Base-by-base conservation (phyloP, 768 basidiomycete genomes). In the Auricularia cornea region DNA sequence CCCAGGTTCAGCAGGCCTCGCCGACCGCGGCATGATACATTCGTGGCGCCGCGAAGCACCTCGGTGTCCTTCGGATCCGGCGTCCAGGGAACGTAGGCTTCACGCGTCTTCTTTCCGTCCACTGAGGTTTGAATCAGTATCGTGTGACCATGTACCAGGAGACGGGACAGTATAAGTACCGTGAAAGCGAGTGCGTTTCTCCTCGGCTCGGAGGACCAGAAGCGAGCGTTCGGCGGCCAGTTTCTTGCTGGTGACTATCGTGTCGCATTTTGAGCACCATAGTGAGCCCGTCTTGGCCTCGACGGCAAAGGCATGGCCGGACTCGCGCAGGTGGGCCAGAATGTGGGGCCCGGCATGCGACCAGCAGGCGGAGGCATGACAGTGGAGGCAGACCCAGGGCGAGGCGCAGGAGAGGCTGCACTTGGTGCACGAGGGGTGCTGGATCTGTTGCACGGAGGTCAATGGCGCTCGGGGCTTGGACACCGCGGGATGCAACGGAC, bases 1-100 rank as follows among this genome's bases (percentile, higher is more conserved):
- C 93, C 92, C 0, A 96, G 83, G 73, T 96, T 95, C 51, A 93
- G 76, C 3, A 96, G 79, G 0, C 94, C 93, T 63, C 90, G 81
- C n/a, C 90, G 85, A 60, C 87, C 92, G 54, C 54, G 88, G 74
- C 94, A 94, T 18, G 89, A 80, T 54, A 91, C 75, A 11, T 79
- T 60, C 6, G 75, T 75, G 3, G 82, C 74, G 30, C 80, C 78
- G 48, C 83, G 79, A 4, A 92, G 77, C 20, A 79, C 77, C 11
- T 73, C 66, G 1, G 67, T 63, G 33, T 84, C 81, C 38, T 75
- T 76, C 8, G 70, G 71, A 6, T 64, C 76, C 0, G 83, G 83
- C 16, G 63, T 67, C 85, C 86, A 87, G 3, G 77, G 69, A 56
- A 76, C 74, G 68, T 79, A 87, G 3, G 79, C 72, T 64, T 83